Evolutionary conservation across 192 early-diverging fungal genomes (phyloP), one percentile per base, ranked within the genome.

Genomic region (Linnemannia schmuckeri): DNA sequence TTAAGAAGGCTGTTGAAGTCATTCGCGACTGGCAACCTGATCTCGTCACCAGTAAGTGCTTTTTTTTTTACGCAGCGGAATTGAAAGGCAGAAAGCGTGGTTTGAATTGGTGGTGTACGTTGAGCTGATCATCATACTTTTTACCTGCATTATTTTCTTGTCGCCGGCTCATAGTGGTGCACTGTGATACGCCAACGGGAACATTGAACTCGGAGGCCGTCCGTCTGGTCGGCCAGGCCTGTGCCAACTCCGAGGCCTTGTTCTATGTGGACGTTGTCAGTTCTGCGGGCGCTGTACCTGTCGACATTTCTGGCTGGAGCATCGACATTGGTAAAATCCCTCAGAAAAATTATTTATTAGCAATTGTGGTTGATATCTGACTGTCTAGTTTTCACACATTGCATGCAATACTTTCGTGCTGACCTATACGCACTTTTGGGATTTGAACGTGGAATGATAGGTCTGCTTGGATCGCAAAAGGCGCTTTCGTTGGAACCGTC

Each of bases 101-200:
- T 0, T 15, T 46, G 44, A 46, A 6, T 6, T 24, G 18, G 40
- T 72, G 70, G 2, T 6, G 18, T 35, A 1, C 38, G 24, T 37
- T 22, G 22, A 9, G 54, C 18, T n/a, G 22, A 55, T 57, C n/a
- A 27, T 27, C 18, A 52, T 24, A 38, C 8, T 27, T 9, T 46
- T 30, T 4, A 22, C 6, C 30, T 33, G 24, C 41, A 2, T 61
- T 42, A 35, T 40, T 18, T 7, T 71, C n/a, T 37, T 42, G 37
- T 75, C 27, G 1, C 30, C 41, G 4, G 22, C n/a, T 22, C 17
- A 24, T 75, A 87, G 85, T 81, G 79, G 85, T 87, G 6, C 85
- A 87, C 61, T 87, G 85, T 35, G 85, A 87, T 87, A 87, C 85
- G 0, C 85, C 85, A 0, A 87, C 85, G 27, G 85, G 85, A 78